phyloP scores from a whole-genome alignment of 2,329 filamentous ascomycete species.

The Epichloe baconii region DNA sequence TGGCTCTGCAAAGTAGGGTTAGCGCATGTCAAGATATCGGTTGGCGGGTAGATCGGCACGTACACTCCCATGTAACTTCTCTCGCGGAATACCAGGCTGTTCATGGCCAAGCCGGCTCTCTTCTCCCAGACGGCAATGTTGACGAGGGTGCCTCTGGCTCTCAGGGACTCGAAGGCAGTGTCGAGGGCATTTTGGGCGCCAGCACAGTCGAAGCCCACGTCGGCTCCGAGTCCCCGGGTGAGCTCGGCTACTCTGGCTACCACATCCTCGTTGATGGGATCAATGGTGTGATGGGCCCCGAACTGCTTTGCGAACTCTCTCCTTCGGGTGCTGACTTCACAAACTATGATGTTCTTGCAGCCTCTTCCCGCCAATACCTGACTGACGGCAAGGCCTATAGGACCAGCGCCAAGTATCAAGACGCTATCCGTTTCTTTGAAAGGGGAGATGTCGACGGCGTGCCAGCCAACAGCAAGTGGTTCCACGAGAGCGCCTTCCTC shows the following conservation, averaged over 20 bases:
- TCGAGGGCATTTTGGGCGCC: conserved; percentile 40
- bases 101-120: conserved; percentile 9
- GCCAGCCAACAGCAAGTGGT: conserved; percentile 34
- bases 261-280: conserved; percentile 31
- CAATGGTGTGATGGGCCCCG: conserved; percentile 30
- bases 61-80: conserved; percentile 13
- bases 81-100: conserved; percentile 12
- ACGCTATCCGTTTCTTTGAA: conserved; percentile 28
- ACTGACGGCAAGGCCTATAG: conserved; percentile 34
- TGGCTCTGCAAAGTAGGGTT: conserved; percentile 31
- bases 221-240: conserved; percentile 35
- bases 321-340: conserved; percentile 30
- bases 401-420: conserved; percentile 35
- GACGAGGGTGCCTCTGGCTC: conserved; percentile 41
- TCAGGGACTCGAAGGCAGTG: conserved; percentile 33
- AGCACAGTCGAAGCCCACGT: conserved; percentile 49
- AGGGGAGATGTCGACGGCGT: conserved; percentile 30
- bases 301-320: conserved; percentile 29
- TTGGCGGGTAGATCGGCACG: background rate
- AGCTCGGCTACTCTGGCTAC: conserved; percentile 31
- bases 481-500: conserved; percentile 41
- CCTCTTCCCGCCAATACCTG: conserved; percentile 32
- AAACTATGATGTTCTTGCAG: conserved; percentile 32
- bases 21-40: conserved; percentile 23
- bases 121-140: conserved; percentile 57